Evolutionary conservation across 768 basidiomycete species (phyloP), one percentile per base, ranked within the genome.

Genomic region (Dacryopinax spathularia): DNA sequence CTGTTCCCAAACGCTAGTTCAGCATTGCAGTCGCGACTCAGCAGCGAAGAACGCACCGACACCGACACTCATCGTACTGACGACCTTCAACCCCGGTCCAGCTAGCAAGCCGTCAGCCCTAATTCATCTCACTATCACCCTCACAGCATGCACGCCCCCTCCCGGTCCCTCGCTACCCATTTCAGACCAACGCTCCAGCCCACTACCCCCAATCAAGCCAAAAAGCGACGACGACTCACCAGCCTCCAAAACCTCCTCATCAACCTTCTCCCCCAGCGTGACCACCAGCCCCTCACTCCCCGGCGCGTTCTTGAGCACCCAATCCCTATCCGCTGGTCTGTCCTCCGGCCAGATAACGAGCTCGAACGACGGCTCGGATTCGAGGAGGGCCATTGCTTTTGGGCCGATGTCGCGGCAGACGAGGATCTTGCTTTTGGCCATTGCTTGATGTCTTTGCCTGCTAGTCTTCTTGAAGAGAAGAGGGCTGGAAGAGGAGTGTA

Each of bases 1-100:
- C 95, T 94, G 67, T n/a, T 39, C 20, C 66, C 80, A 63, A 64
- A 89, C 90, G 89, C 70, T 86, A 89, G 48, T 91, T 93, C 91
- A 18, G 90, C 91, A 1, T 60, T 39, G 15, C 20, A 33, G 15
- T 1, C 9, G 15, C 27, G 2, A 35, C 9, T 13, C 2, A 18
- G 27, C 34, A 43, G 2, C 25, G 18, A 4, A 2, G 9, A 5
- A 41, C 33, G 16, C 1, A 65, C 71, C 62, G 48, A 73, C 72
- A 2, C 73, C 72, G 2, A 73, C 74, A 61, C 69, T 69, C 84
- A 95, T 89, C 0, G 94, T 96, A 0, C 93, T 95, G 1, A 96
- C 81, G n/a, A 89, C 85, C 43, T 81, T 82, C 9, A 99, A 78
- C 60, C 72, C 77, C 0, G 86, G 77, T 2, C 92, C 91, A 66